Percentiles rank a stretch among this genome's conserved stretches.
These are phyloP conservation scores for Bacterosira constricta DNA, from an alignment of 108 stramenopile species.

Conservation along the genomic window DNA sequence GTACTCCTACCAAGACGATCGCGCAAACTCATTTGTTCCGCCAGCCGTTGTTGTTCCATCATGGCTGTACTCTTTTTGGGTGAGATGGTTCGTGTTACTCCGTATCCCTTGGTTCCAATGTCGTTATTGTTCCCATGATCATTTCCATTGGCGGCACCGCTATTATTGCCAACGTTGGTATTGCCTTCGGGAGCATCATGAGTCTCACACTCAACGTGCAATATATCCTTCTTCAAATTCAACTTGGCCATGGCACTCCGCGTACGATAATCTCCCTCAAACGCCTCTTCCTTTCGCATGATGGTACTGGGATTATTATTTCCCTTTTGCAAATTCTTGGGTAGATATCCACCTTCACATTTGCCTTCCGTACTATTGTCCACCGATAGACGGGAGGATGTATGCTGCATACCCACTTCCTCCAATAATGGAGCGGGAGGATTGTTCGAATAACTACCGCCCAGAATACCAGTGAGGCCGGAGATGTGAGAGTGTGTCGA, in stretches of 20 bases:
- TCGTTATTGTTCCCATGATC: background rate
- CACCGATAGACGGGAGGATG: no score
- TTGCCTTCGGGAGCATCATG: background rate
- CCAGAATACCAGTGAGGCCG: background rate
- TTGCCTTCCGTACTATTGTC: no score
- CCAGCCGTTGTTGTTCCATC: no score
- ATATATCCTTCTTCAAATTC: conserved; percentile 60
- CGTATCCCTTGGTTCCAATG: no score
- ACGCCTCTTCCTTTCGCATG: background rate
- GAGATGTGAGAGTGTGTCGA: background rate
- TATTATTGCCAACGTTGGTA: background rate
- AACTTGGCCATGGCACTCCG: conserved; percentile 16
- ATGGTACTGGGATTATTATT: no score
- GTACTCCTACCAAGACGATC: no score
- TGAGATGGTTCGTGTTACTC: no score
- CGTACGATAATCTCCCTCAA: conserved; percentile 3
- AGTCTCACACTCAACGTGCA: conserved; percentile 46
- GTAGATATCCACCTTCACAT: no score
- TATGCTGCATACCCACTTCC: no score
- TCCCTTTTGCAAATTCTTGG: no score
- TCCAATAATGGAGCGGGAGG: background rate
- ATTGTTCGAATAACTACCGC: background rate
- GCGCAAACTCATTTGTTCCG: no score
- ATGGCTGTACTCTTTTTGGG: no score
- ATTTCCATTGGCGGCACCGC: background rate